A percentile compares a stretch with the other conserved stretches of the same genome.
Evolutionary conservation across 306 rosid species (phyloP).

Genomic region (Medicago ruthenica): DNA sequence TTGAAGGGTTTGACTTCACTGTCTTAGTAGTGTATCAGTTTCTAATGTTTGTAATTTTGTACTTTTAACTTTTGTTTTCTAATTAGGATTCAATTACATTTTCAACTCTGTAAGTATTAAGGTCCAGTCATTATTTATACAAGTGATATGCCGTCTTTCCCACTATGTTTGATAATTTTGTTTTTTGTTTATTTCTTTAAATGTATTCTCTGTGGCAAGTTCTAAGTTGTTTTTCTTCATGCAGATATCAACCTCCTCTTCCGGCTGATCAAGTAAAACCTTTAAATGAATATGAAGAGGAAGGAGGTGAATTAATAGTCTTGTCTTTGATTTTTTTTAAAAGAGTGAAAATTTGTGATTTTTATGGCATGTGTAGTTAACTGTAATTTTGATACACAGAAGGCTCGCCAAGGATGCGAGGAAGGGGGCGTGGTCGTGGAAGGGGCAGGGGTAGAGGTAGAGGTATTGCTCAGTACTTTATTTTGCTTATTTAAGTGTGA

Average conservation of each 20-base stretch:
- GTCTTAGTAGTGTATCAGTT: not conserved
- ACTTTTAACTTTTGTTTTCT: not conserved
- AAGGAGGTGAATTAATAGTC: slow-evolving; percentile 64
- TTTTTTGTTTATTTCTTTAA: not conserved
- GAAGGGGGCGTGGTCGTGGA: slow-evolving; percentile 73
- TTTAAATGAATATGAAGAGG: slow-evolving; percentile 75
- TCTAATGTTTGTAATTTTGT: not conserved
- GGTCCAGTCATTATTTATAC: not conserved
- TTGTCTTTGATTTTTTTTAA: slow-evolving; percentile 19
- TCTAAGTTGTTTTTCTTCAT: slow-evolving; percentile 22
- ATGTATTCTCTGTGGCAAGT: slow-evolving; percentile 11
- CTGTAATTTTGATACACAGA: slow-evolving; percentile 61
- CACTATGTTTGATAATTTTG: not conserved
- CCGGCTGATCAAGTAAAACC: slow-evolving; percentile 88
- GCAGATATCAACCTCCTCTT: slow-evolving; percentile 86
- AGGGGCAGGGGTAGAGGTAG: slow-evolving; percentile 69
- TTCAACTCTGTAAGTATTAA: not conserved
- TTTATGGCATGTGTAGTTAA: not conserved
- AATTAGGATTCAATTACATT: not conserved
- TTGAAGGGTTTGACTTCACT: not conserved
- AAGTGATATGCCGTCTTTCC: not conserved
- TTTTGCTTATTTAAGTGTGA: slow-evolving; percentile 15
- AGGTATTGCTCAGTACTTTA: slow-evolving; percentile 57
- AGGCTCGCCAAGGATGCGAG: slow-evolving; percentile 68
- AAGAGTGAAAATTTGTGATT: slow-evolving; percentile 24